Conservation (phyloP, 2,329 filamentous ascomycete genomes). For the Aureobasidium sp. region DNA sequence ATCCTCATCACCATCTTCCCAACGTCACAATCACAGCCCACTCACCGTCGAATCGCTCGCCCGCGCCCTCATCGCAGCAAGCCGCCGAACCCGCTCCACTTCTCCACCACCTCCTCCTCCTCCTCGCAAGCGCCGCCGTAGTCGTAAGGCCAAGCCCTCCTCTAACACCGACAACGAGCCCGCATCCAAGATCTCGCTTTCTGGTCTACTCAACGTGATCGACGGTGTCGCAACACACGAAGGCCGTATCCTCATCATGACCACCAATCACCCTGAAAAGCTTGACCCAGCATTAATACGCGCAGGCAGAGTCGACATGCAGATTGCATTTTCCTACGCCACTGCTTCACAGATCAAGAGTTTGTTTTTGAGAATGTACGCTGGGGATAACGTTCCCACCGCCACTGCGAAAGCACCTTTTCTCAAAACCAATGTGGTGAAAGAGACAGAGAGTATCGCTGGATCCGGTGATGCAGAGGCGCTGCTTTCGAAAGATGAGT, state of each 20-base stretch:
- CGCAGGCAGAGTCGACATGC: conserved; percentile 61
- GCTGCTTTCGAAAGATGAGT: conserved; percentile 7
- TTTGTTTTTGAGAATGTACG: conserved; percentile 33
- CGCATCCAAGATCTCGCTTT: conserved; percentile 55
- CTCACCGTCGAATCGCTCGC: conserved; percentile 5
- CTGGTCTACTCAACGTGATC: conserved; percentile 72
- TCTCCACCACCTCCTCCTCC: background rate
- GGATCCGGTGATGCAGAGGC: background rate
- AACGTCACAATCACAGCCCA: background rate
- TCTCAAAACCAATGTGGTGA: background rate
- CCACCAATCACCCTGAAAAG: conserved; percentile 63
- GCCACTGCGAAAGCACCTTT: background rate
- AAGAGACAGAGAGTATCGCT: background rate
- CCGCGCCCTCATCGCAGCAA: conserved; percentile 5
- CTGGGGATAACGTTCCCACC: background rate
- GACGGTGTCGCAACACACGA: conserved; percentile 75
- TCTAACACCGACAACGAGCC: conserved; percentile 14
- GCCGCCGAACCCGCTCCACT: background rate
- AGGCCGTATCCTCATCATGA: conserved; percentile 73
- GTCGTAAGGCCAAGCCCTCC: background rate
- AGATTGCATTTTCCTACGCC: conserved; percentile 50
- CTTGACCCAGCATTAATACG: conserved; percentile 66
- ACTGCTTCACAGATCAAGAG: conserved; percentile 32
- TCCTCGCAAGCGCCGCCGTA: background rate
- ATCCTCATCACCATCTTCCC: background rate